phyloP scores from a whole-genome alignment of 768 basidiomycete genomes.

The Tulasnella calospora region DNA sequence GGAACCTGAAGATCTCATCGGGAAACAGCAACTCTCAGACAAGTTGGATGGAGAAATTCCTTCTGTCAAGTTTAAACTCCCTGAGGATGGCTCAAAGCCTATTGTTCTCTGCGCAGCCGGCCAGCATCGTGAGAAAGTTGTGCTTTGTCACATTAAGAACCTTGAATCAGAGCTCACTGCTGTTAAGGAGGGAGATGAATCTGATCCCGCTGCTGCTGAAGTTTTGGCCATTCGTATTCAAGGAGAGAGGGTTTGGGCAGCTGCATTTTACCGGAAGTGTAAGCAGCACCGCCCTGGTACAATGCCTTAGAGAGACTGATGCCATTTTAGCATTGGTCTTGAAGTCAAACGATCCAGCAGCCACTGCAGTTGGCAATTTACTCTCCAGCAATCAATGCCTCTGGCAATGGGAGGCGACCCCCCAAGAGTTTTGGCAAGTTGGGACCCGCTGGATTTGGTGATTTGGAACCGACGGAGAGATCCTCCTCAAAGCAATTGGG shows the following conservation, averaged over 20 bases:
- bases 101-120: neutral
- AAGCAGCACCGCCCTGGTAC: neutral
- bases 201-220: neutral
- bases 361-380: neutral
- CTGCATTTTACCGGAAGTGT: neutral
- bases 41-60: neutral
- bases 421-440: neutral
- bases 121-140: neutral
- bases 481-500: neutral
- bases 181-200: neutral
- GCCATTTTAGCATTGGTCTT: neutral
- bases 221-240: neutral
- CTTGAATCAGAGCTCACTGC: neutral
- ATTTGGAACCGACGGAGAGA: neutral
- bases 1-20: neutral
- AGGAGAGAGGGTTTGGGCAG: neutral
- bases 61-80: neutral
- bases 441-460: neutral
- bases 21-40: neutral
- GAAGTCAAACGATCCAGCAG: neutral
- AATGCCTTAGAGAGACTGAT: neutral
- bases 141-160: neutral
- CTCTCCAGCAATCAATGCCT: neutral
- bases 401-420: neutral
- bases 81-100: neutral